Conservation (phyloP, 2,329 filamentous ascomycete genomes). For the Hymenoscyphus salicellus region DNA sequence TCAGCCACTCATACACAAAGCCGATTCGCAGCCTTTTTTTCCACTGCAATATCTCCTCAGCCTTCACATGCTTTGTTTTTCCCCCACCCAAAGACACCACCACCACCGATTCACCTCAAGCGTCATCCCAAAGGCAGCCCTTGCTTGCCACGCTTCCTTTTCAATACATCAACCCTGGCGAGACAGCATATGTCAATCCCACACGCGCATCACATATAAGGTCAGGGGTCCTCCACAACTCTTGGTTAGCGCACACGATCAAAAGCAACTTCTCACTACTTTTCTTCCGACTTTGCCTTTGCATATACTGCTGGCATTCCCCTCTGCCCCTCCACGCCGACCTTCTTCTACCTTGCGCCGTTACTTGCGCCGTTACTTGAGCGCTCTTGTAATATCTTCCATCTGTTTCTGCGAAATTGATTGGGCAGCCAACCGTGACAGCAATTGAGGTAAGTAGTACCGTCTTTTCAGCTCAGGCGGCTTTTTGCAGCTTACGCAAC, state of each 20-base stretch:
- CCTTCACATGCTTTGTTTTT: conserved; percentile 1
- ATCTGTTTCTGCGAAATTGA: not conserved
- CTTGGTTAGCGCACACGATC: not conserved
- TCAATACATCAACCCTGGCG: not conserved
- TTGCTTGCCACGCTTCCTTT: not conserved
- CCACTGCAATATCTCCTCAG: not conserved
- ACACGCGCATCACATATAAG: not conserved
- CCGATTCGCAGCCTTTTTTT: not conserved
- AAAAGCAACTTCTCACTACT: not conserved
- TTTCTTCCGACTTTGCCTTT: not conserved
- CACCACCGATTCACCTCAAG: not conserved
- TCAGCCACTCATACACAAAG: not conserved
- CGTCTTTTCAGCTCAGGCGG: not conserved
- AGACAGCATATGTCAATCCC: not conserved
- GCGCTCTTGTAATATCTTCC: not conserved
- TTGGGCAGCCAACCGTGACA: not conserved
- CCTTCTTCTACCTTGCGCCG: not conserved
- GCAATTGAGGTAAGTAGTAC: not conserved
- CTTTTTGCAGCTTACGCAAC: not conserved
- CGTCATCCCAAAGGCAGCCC: not conserved
- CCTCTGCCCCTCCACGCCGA: not conserved
- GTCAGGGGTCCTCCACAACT: not conserved
- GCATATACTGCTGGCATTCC: not conserved
- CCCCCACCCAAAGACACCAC: not conserved
- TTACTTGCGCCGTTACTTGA: not conserved